Percentiles rank a stretch among this genome's conserved stretches.
Evolutionary conservation across 1,284 basidiomycete species (phyloP).

Genomic region (Acaromyces ingoldii): DNA sequence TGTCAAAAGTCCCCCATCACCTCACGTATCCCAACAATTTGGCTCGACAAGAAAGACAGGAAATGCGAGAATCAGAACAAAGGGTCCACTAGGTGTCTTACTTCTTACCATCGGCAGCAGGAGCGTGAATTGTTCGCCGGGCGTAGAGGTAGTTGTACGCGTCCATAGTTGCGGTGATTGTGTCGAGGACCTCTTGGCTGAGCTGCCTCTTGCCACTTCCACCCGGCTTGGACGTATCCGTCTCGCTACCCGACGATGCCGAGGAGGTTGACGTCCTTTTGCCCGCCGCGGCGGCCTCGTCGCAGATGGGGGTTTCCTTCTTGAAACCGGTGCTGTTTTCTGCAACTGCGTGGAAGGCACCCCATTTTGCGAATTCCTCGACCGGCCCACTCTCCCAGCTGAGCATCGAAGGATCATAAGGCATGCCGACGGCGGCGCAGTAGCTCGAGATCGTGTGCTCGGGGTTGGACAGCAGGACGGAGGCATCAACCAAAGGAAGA

Average conservation of each 20-base stretch:
- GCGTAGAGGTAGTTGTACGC: slow-evolving; percentile 27
- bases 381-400: slow-evolving; percentile 42
- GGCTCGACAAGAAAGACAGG: too few relatives aligned
- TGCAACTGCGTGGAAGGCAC: slow-evolving; percentile 41
- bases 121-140: slow-evolving; percentile 7
- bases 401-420: slow-evolving; percentile 39
- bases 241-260: not conserved
- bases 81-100: too few relatives aligned
- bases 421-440: slow-evolving; percentile 38
- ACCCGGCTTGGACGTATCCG: slow-evolving; percentile 15
- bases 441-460: slow-evolving; percentile 32
- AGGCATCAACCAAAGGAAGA: slow-evolving; percentile 40
- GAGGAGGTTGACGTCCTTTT: slow-evolving; percentile 6
- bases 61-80: too few relatives aligned
- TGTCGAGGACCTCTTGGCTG: slow-evolving; percentile 24
- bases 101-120: too few relatives aligned
- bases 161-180: slow-evolving; percentile 18
- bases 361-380: slow-evolving; percentile 45
- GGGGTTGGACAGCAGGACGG: slow-evolving; percentile 32
- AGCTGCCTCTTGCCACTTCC: slow-evolving; percentile 3
- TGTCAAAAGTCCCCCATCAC: too few relatives aligned
- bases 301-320: slow-evolving; percentile 13
- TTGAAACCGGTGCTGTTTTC: slow-evolving; percentile 45
- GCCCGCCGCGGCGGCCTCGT: slow-evolving; percentile 6
- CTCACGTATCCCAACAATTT: too few relatives aligned